Evolutionary conservation across 2,329 filamentous ascomycete genomes (phyloP).

Genomic region (Aspergillus unguis): DNA sequence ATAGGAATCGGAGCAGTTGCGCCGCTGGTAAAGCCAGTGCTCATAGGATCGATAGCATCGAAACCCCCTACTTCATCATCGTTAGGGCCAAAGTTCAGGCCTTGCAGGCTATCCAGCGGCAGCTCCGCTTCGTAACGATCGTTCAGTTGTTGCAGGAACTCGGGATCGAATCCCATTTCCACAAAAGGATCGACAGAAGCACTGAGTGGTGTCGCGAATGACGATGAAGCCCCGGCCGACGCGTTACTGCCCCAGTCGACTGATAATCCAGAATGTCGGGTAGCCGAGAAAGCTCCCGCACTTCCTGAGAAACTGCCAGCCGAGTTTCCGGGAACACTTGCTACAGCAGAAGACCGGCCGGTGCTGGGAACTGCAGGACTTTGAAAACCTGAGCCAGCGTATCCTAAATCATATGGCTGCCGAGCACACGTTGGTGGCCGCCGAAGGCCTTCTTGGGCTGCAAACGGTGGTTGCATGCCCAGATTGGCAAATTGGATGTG

Average conservation of each 20-base stretch:
- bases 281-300: slow-evolving; percentile 27
- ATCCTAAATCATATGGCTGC: slow-evolving; percentile 24
- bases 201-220: slow-evolving; percentile 32
- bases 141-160: slow-evolving; percentile 36
- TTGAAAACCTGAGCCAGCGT: slow-evolving; percentile 31
- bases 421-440: slow-evolving; percentile 28
- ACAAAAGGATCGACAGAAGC: slow-evolving; percentile 32
- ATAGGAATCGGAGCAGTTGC: slow-evolving; percentile 21
- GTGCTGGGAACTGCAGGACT: slow-evolving; percentile 31
- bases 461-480: slow-evolving; percentile 44
- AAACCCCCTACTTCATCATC: slow-evolving; percentile 13
- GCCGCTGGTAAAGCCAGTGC: slow-evolving; percentile 7
- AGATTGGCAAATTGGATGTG: slow-evolving; percentile 37
- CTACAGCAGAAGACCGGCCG: slow-evolving; percentile 33
- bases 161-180: slow-evolving; percentile 39
- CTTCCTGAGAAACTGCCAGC: slow-evolving; percentile 36
- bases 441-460: slow-evolving; percentile 35
- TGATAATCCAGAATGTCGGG: slow-evolving; percentile 26
- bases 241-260: slow-evolving; percentile 34
- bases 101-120: slow-evolving; percentile 29
- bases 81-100: slow-evolving; percentile 21
- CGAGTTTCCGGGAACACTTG: slow-evolving; percentile 37
- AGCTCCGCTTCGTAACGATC: slow-evolving; percentile 32
- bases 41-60: neutral
- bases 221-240: slow-evolving; percentile 26